These are phyloP conservation scores for Draba incana DNA, from an alignment of 345 rosid genomes.

Conservation along the genomic window DNA sequence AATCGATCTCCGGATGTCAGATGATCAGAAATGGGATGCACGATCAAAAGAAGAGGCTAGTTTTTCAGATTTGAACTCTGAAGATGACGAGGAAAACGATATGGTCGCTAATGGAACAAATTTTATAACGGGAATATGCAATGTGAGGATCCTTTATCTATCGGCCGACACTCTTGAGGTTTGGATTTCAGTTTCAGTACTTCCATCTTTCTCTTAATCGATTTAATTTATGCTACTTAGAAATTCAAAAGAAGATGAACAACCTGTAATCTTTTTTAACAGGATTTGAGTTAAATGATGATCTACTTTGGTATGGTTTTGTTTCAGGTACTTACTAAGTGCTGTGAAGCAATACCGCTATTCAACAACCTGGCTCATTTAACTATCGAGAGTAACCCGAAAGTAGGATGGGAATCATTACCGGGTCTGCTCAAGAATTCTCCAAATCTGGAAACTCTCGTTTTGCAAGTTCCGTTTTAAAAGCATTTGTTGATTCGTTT, in stretches of 20 bases:
- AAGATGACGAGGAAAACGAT: not conserved
- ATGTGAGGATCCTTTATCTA: conserved; percentile 12
- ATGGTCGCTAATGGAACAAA: conserved; percentile 5
- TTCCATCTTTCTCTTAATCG: not conserved
- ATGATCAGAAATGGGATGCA: not conserved
- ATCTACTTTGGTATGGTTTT: not conserved
- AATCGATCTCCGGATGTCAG: conserved; percentile 14
- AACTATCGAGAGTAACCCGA: not conserved
- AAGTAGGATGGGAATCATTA: conserved; percentile 16
- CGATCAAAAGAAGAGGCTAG: no score
- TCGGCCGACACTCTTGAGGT: conserved; percentile 15
- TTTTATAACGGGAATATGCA: not conserved
- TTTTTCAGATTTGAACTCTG: no score
- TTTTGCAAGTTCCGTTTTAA: conserved; percentile 8
- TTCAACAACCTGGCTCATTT: not conserved
- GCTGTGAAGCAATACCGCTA: not conserved
- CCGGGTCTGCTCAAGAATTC: conserved; percentile 13
- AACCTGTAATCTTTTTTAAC: not conserved
- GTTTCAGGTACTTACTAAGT: conserved; percentile 8
- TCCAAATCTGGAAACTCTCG: conserved; percentile 24
- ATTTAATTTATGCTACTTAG: no score
- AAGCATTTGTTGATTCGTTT: not conserved
- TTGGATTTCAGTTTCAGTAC: conserved; percentile 5
- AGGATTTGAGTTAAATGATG: not conserved
- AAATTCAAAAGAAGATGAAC: no score